Evolutionary conservation across 164 flowering plant species (phyloP).

Genomic region (Macadamia tetraphylla): DNA sequence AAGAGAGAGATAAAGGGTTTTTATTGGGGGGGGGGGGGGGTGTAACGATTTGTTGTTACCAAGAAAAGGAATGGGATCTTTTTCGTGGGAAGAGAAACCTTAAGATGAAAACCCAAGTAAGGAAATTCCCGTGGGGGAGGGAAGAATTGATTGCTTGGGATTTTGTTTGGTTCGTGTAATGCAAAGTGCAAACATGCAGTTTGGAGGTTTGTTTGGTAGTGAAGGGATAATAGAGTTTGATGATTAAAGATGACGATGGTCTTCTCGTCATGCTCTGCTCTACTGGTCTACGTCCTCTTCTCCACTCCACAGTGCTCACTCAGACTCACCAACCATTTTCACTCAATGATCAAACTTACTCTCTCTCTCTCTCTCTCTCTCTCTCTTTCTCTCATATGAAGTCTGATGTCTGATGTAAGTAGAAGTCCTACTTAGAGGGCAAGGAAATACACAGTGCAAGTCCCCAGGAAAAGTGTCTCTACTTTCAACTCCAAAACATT

Average conservation of each 20-base stretch:
- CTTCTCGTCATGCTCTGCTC: background rate
- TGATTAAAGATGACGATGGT: background rate
- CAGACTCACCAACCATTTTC: no score
- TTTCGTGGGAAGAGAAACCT: slow-evolving; percentile 60
- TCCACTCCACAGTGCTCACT: no score
- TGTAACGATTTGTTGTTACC: background rate
- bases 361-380: no score
- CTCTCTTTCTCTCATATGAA: no score
- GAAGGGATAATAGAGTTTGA: background rate
- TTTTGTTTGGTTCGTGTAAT: background rate
- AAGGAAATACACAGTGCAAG: no score
- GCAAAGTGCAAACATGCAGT: slow-evolving; percentile 12
- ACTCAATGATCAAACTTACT: no score
- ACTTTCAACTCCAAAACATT: no score
- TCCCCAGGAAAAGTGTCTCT: no score
- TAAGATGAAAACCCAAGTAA: slow-evolving; percentile 25
- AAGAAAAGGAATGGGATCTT: slow-evolving; percentile 35
- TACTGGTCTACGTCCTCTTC: no score
- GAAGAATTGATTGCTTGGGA: slow-evolving; percentile 5
- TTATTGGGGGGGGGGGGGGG: background rate
- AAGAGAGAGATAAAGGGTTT: background rate
- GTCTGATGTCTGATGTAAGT: no score
- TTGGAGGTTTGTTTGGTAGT: slow-evolving; percentile 13
- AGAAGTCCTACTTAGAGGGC: no score
- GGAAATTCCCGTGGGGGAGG: slow-evolving; percentile 13